Evolutionary conservation across 441 rosid species (phyloP), one percentile per base, ranked within the genome.

Genomic region (Croton setiger): DNA sequence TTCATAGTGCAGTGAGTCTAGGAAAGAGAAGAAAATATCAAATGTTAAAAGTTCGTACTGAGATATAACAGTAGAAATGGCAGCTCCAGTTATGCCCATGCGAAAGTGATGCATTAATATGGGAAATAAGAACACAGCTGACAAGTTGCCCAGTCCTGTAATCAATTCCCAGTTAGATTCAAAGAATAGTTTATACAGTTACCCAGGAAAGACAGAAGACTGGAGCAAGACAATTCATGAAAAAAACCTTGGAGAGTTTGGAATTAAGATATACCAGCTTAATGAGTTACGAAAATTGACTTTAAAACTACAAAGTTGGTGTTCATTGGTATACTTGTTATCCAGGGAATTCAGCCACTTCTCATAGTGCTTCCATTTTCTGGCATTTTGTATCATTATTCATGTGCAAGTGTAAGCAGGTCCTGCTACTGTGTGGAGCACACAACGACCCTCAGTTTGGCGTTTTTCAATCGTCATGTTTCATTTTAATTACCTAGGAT

Each of bases 61-160:
- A 41, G 84, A 83, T 21, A 36, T 60, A 63, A 83, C 83, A 45
- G 87, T 80, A 48, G 83, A 80, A 74, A 83, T 76, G 53, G 84
- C 83, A 12, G 87, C 84, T 66, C 84, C 87, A 58, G 73, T 69
- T 27, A 76, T 75, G 35, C 84, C 84, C 75, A 83, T 58, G 45
- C 14, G 68, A 72, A 68, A 77, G 56, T 69, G 8, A 70, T 81
- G 71, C 82, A 81, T 83, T 8, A 81, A 75, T 59, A 74, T 3
- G 0, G 83, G 85, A 72, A 74, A 75, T 72, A 79, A 74, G 68
- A 79, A 69, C 43, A 75, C 65, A 21, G 82, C 83, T 41, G 71
- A 39, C 55, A 77, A 66, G 72, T 81, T 83, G 21, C 83, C 85
- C 21, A 79, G 41, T 51, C 83, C 87, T 79, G 83, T 75, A 77